These are phyloP conservation scores for Salix udensis DNA, from an alignment of 345 rosid genomes.

Conservation along the genomic window DNA sequence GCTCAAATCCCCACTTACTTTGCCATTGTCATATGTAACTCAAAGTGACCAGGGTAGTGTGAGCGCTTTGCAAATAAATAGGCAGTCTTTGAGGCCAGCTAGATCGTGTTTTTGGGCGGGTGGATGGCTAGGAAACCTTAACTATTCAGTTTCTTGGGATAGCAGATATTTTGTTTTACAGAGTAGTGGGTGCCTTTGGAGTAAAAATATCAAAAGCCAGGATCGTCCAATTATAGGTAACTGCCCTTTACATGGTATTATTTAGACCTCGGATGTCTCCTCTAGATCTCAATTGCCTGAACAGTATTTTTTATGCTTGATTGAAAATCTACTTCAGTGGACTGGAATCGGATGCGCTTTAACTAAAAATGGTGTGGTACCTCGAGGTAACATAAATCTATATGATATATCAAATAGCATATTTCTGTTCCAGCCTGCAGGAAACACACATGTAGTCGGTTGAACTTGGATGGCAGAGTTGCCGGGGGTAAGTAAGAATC, in stretches of 20 bases:
- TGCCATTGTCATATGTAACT: background rate
- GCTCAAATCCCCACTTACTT: background rate
- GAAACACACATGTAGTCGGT: conserved; percentile 12
- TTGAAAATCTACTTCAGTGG: conserved; percentile 25
- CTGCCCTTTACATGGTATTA: conserved; percentile 19
- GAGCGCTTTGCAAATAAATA: background rate
- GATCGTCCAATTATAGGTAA: conserved; percentile 28
- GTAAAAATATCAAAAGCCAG: conserved; percentile 20
- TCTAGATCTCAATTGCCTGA: conserved; percentile 11
- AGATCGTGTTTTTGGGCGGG: background rate
- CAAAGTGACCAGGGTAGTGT: background rate
- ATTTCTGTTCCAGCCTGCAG: conserved; percentile 26
- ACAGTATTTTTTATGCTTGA: conserved; percentile 1
- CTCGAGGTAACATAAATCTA: conserved; percentile 26
- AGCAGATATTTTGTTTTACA: conserved; percentile 16
- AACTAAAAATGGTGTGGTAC: conserved; percentile 14
- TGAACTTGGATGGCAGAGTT: conserved; percentile 15
- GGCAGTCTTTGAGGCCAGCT: background rate
- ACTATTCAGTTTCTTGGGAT: conserved; percentile 8
- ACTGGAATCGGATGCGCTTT: conserved; percentile 12
- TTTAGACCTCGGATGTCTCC: conserved; percentile 10
- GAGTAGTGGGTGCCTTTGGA: conserved; percentile 24
- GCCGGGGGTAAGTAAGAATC: background rate
- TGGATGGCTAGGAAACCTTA: background rate
- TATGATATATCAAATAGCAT: conserved; percentile 12